These are phyloP conservation scores for Amanita fuliginea DNA, from an alignment of 768 basidiomycete species.

Conservation along the genomic window DNA sequence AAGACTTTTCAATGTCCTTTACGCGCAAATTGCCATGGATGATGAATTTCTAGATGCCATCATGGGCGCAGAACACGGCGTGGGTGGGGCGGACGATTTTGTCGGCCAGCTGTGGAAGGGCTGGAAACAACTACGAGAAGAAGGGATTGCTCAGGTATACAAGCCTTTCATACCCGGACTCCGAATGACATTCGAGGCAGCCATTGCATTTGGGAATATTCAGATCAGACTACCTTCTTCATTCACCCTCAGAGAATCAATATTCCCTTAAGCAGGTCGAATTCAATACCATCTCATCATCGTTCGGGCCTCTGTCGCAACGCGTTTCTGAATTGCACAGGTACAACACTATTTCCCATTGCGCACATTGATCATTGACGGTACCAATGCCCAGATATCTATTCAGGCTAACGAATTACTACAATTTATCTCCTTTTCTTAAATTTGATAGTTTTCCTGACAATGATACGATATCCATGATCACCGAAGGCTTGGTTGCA, in stretches of 20 bases:
- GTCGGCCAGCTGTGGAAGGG: constrained; percentile 78
- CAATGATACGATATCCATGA: constrained; percentile 60
- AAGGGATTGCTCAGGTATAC: constrained; percentile 38
- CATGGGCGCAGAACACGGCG: constrained; percentile 71
- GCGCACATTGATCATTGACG: background rate
- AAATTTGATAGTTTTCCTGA: constrained; percentile 48
- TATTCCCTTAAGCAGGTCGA: constrained; percentile 84
- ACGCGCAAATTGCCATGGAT: constrained; percentile 75
- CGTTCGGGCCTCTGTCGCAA: constrained; percentile 76
- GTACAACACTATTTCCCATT: constrained; percentile 22
- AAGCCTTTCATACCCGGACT: background rate
- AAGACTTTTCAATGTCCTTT: constrained; percentile 71
- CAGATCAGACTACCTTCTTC: constrained; percentile 89
- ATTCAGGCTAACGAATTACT: constrained; percentile 54
- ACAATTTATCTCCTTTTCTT: constrained; percentile 41
- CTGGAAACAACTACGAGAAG: constrained; percentile 68
- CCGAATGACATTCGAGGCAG: constrained; percentile 25
- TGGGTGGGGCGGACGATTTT: constrained; percentile 79
- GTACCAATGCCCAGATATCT: constrained; percentile 44
- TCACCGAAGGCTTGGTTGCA: constrained; percentile 67
- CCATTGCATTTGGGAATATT: constrained; percentile 82
- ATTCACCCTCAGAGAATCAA: constrained; percentile 30
- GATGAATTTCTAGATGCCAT: constrained; percentile 69
- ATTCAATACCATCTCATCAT: constrained; percentile 93
- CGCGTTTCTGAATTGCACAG: constrained; percentile 62